A percentile compares a stretch with the other conserved stretches of the same genome.
These are phyloP conservation scores for Kluyveromyces starmeri DNA, from an alignment of 805 yeast genomes.

Conservation along the genomic window DNA sequence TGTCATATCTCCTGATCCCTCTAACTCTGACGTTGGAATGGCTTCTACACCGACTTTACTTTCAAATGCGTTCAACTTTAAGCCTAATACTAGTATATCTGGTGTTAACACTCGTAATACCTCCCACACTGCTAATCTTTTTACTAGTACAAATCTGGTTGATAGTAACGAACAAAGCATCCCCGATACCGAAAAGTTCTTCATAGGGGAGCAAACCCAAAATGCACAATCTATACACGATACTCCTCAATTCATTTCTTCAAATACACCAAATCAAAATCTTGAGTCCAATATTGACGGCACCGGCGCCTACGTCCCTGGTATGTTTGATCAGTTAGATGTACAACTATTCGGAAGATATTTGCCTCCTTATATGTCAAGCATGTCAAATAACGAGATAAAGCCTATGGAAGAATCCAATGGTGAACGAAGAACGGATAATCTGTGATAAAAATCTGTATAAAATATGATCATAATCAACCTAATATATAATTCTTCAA, in stretches of 20 bases:
- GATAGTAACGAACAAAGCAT: conserved; percentile 1
- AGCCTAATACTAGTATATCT: conserved; percentile 11
- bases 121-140: conserved; percentile 12
- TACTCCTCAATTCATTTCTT: conserved; percentile 11
- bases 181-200: conserved; percentile 7
- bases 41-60: background rate
- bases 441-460: no score
- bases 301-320: conserved; percentile 49
- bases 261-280: conserved; percentile 1
- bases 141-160: conserved; percentile 6
- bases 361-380: conserved; percentile 72
- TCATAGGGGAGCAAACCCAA: conserved; percentile 4
- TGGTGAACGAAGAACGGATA: background rate
- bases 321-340: conserved; percentile 78
- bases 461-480: no score
- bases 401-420: background rate
- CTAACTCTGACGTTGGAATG: background rate
- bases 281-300: conserved; percentile 4
- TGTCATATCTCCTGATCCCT: conserved; percentile 3
- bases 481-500: background rate
- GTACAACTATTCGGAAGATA: conserved; percentile 78
- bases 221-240: conserved; percentile 8
- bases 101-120: conserved; percentile 16
- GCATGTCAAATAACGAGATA: background rate
- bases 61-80: background rate